Base-by-base conservation (phyloP, 495 filamentous ascomycete genomes). In the Rhypophila decipiens region DNA sequence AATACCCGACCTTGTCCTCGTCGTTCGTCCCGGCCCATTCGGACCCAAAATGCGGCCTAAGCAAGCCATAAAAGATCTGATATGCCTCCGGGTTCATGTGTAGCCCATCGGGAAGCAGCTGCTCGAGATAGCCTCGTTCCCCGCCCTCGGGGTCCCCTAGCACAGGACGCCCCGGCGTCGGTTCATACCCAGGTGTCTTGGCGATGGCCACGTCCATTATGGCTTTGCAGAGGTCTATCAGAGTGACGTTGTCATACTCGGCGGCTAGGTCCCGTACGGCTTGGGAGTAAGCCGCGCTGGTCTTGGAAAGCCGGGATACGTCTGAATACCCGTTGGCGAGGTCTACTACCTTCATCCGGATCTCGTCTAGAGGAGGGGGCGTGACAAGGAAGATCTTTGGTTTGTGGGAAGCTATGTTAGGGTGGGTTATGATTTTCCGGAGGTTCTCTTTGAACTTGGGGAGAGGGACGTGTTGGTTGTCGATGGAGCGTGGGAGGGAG, bases 301-400 rank as follows among this genome's bases (percentile, higher is more conserved):
- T 54, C 18, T 68, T 73, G 20, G 85, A 80, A 17, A 79, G 79
- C 42, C 89, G 73, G 24, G 71, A 79, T 9, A 73, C 71, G 49
- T 73, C 66, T 2, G 62, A 50, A 37, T 71, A 66, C 4, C 75
- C 77, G 24, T 63, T 68, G 5, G 57, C 66, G 35, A 67, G 53
- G 55, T 90, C 85, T 15, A 72, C 61, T 44, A 60, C 58, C 46
- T 75, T 69, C 21, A 76, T 60, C 50, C 77, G 76, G 54, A 90
- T 84, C 67, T 96, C 84, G 55, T 93, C 84, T 27, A 95, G 60
- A 1, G 90, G 88, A 2, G 88, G 82, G 21, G 90, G 87, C 0
- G 82, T 88, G 41, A 95, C 71, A 15, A 95, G 64, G 38, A 94
- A 74, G 46, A 93, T 80, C 38, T 76, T 79, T 12, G 89, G 76